Base-by-base conservation (phyloP, 768 basidiomycete genomes). In the Pleurotus eryngii region DNA sequence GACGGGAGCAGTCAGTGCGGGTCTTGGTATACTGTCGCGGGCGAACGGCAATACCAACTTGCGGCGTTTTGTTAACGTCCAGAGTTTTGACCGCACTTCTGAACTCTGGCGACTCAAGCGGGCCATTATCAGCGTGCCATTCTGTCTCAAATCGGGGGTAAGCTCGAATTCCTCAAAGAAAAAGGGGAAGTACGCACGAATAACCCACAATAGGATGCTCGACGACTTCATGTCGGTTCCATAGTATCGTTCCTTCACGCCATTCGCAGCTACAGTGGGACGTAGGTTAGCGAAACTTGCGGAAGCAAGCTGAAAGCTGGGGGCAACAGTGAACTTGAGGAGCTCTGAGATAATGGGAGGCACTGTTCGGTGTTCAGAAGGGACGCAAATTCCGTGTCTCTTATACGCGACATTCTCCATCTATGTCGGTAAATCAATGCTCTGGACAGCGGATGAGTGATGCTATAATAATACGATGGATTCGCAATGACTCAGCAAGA, bases 221-320 rank as follows among this genome's bases (percentile, higher is more conserved):
- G 55, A 18, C 9, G 48, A 18, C 22, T 63, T 61, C 5, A 47
- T 59, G 45, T 42, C 50, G 9, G 57, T 35, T 20, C 65, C 65
- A 26, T 65, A 67, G 37, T 63, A 65, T 39, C 65, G 65, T 50
- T 67, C 65, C 24, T 59, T 63, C 6, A 59, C 65, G 15, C 65
- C 65, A 20, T 20, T 39, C 46, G 46, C 27, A 20, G 35, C 48
- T 12, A 56, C 65, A 22, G 55, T 56, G 6, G 56, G 37, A 22
- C 65, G 64, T 18, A 64, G 59, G 30, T 42, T 37, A 3, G 59
- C 22, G 45, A 64, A 66, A 20, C 26, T 53, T 15, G 62, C 46
- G 9, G 61, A 62, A 26, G 27, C 39, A 30, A 63, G 59, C 12
- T 37, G 49, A 49, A 66, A 66, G 14, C 57, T 56, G 20, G 56